Base-by-base conservation (phyloP, 1,284 basidiomycete genomes). In the Sanghuangporus baumii region DNA sequence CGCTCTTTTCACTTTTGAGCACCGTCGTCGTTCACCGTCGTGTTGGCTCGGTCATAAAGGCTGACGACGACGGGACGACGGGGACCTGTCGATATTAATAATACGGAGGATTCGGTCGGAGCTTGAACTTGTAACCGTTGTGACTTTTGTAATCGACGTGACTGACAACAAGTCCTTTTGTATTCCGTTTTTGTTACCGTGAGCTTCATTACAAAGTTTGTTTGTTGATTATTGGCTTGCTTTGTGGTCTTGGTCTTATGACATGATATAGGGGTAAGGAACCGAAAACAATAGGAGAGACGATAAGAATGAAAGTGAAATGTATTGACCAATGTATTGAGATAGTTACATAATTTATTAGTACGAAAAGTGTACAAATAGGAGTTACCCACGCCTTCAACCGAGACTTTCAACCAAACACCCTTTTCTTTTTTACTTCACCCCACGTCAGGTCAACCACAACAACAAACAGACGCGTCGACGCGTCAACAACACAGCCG, bases 1-100 rank as follows among this genome's bases (percentile, higher is more conserved):
- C 74, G 64, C 77, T 16, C 31, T 69, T 67, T 74, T 73, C 66
- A 74, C 18, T 66, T 54, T 26, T 37, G 52, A 31, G 31, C 52
- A 54, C 31, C 52, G 52, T 54, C 52, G 52, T 54, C 51, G 51
- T 52, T 52, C 51, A 52, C 51, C 23, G 51, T 52, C 52, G 52
- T 54, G 26, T 31, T 31, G 52, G 52, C 12, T 54, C 31, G 52
- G 52, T 54, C 52, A 54, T 54, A 54, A 54, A 54, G 31, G 52
- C 52, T 54, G 52, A 14, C 52, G 52, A 54, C 52, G 36, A n/a
- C 31, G 36, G 31, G 3, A 31, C 26, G 23, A 37, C 52, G 52
- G 51, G 12, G 52, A 34, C 20, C 48, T 38, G 52, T 54, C 52
- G 6, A 54, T 37, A 31, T 31, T 31, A 31, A 31, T 11, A 54